Percentiles rank a stretch among this genome's conserved stretches.
Evolutionary conservation across 2,329 filamentous ascomycete species (phyloP).

Genomic region (Trichophyton schoenleinii): DNA sequence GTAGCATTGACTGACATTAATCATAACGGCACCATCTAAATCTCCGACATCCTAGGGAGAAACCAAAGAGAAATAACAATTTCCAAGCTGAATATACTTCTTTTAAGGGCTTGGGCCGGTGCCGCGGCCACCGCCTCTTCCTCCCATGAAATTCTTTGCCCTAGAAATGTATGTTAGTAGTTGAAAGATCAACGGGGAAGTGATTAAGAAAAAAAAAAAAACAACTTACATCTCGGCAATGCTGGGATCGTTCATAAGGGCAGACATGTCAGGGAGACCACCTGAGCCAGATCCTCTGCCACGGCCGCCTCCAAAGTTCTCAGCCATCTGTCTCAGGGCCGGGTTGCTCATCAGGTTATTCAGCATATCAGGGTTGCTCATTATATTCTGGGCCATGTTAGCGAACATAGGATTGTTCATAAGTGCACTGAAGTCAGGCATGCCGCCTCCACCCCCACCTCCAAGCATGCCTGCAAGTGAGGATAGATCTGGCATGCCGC

Average conservation of each 20-base stretch:
- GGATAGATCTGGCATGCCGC: slow-evolving; percentile 59
- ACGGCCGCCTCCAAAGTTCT: slow-evolving; percentile 51
- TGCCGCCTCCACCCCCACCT: slow-evolving; percentile 55
- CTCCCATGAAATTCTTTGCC: slow-evolving; percentile 56
- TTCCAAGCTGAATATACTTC: neutral
- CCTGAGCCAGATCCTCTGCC: slow-evolving; percentile 31
- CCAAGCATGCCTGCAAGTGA: slow-evolving; percentile 60
- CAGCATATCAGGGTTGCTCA: slow-evolving; percentile 93
- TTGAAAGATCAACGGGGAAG: slow-evolving; percentile 8
- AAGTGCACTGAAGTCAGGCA: slow-evolving; percentile 75
- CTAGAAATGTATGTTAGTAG: slow-evolving; percentile 25
- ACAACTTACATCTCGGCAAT: slow-evolving; percentile 84
- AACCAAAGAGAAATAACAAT: neutral
- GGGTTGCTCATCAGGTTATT: slow-evolving; percentile 91
- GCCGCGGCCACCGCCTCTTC: slow-evolving; percentile 37
- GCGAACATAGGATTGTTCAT: slow-evolving; percentile 99
- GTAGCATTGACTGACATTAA: neutral
- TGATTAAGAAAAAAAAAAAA: slow-evolving; percentile 17
- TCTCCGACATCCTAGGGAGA: neutral
- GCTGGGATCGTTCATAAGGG: slow-evolving; percentile 81
- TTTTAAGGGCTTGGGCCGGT: slow-evolving; percentile 15
- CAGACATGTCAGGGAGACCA: slow-evolving; percentile 77
- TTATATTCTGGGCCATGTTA: slow-evolving; percentile 90
- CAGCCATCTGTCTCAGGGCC: slow-evolving; percentile 72
- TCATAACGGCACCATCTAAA: neutral